These are phyloP conservation scores for Ceratorhiza oryzae-sativae DNA, from an alignment of 1,284 basidiomycete species.

Conservation along the genomic window DNA sequence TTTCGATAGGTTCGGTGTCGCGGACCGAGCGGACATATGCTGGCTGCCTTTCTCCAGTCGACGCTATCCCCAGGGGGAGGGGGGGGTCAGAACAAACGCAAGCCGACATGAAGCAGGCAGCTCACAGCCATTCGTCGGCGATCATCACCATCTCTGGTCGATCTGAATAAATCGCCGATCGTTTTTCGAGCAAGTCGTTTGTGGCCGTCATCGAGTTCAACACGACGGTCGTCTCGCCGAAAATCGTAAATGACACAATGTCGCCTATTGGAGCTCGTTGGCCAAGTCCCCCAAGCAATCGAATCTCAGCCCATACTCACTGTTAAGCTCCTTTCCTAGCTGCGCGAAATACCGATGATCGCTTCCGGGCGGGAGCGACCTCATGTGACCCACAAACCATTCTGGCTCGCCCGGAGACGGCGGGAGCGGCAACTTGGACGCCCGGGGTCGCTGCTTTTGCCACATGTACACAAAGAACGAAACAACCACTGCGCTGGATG, in stretches of 20 bases:
- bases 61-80: background rate
- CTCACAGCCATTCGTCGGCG: slow-evolving; percentile 41
- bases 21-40: slow-evolving; percentile 23
- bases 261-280: slow-evolving; percentile 45
- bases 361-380: slow-evolving; percentile 18
- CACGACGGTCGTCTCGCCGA: slow-evolving; percentile 59
- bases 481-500: background rate
- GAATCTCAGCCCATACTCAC: background rate
- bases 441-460: background rate
- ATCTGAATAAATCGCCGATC: slow-evolving; percentile 57
- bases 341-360: slow-evolving; percentile 10
- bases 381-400: slow-evolving; percentile 21
- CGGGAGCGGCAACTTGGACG: slow-evolving; percentile 10
- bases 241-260: slow-evolving; percentile 60
- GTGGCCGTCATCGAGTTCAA: slow-evolving; percentile 56
- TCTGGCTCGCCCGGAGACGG: slow-evolving; percentile 8
- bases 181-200: slow-evolving; percentile 57
- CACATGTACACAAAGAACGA: slow-evolving; percentile 16
- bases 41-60: slow-evolving; percentile 27
- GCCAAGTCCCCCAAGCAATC: background rate
- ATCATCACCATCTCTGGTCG: slow-evolving; percentile 46
- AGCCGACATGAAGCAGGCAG: background rate
- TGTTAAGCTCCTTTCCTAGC: slow-evolving; percentile 9
- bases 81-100: background rate
- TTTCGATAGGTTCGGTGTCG: slow-evolving; percentile 55